phyloP scores from a whole-genome alignment of 805 yeast genomes.

The Sporopachydermia lactativora region DNA sequence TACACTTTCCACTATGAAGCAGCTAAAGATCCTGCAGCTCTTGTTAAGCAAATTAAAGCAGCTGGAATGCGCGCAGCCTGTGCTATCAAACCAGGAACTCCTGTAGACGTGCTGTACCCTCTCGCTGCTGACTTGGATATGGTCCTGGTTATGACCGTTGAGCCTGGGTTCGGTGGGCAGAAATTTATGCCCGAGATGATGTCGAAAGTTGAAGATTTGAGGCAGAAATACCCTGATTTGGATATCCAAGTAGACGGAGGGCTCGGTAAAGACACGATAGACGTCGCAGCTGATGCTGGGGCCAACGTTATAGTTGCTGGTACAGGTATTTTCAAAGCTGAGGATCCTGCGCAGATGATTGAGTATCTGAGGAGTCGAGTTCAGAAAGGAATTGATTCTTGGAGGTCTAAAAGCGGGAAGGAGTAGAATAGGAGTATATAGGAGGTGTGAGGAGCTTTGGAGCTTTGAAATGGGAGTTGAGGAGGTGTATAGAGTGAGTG shows the following conservation, averaged over 20 bases:
- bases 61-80: slow-evolving; percentile 89
- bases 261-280: slow-evolving; percentile 71
- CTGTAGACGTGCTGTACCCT: slow-evolving; percentile 68
- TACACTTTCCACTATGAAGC: slow-evolving; percentile 95
- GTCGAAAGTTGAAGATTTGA: slow-evolving; percentile 78
- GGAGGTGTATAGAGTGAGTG: too few relatives aligned
- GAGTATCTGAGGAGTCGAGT: slow-evolving; percentile 53
- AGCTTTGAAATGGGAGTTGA: too few relatives aligned
- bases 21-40: slow-evolving; percentile 58
- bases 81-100: slow-evolving; percentile 88
- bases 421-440: too few relatives aligned
- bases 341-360: slow-evolving; percentile 66
- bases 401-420: too few relatives aligned
- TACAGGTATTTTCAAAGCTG: slow-evolving; percentile 49
- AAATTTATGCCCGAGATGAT: slow-evolving; percentile 91
- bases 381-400: slow-evolving; percentile 9
- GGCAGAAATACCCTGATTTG: slow-evolving; percentile 60
- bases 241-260: slow-evolving; percentile 98
- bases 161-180: slow-evolving; percentile 99
- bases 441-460: too few relatives aligned
- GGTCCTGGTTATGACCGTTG: slow-evolving; percentile 97
- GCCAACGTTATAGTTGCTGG: slow-evolving; percentile 98
- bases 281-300: slow-evolving; percentile 87
- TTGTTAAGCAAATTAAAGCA: slow-evolving; percentile 61
- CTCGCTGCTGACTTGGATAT: slow-evolving; percentile 70